Evolutionary conservation across 768 basidiomycete genomes (phyloP).

Genomic region (Pisolithus microcarpus): DNA sequence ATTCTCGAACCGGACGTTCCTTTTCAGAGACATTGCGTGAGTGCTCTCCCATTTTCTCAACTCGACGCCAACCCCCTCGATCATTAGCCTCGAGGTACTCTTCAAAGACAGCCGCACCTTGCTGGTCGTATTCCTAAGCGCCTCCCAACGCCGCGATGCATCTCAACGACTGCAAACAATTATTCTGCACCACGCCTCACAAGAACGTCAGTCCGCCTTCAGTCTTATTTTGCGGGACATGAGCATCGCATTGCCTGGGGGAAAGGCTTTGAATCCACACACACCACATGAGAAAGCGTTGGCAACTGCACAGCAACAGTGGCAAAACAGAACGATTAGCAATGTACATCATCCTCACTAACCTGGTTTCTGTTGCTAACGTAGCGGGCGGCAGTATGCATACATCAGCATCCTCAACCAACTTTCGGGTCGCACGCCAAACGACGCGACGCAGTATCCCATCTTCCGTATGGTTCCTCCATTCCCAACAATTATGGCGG

Average conservation of each 20-base stretch:
- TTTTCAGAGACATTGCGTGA: slow-evolving; percentile 89
- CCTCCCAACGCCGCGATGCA: slow-evolving; percentile 53
- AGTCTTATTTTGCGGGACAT: slow-evolving; percentile 37
- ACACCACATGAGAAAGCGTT: slow-evolving; percentile 37
- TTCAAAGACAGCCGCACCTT: slow-evolving; percentile 89
- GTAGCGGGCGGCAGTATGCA: slow-evolving; percentile 52
- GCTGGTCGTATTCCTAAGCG: slow-evolving; percentile 73
- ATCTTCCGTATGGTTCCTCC: slow-evolving; percentile 60
- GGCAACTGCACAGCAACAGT: slow-evolving; percentile 65
- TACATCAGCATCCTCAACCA: slow-evolving; percentile 88
- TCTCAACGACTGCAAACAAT: slow-evolving; percentile 47
- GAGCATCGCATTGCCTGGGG: slow-evolving; percentile 20
- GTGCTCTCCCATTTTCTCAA: slow-evolving; percentile 21
- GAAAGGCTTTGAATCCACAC: slow-evolving; percentile 2
- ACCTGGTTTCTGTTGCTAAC: neutral
- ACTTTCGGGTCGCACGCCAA: slow-evolving; percentile 86
- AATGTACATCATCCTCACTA: slow-evolving; percentile 48
- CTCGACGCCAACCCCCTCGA: neutral
- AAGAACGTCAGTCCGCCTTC: slow-evolving; percentile 38
- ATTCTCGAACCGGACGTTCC: slow-evolving; percentile 74
- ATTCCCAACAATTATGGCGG: neutral
- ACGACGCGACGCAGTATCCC: slow-evolving; percentile 92
- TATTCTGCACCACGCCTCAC: slow-evolving; percentile 34
- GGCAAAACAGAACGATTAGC: slow-evolving; percentile 88
- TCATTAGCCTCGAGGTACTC: slow-evolving; percentile 74